Evolutionary conservation across 495 filamentous ascomycete species (phyloP), one percentile per base, ranked within the genome.

Genomic region (Penicillium robsamsonii): DNA sequence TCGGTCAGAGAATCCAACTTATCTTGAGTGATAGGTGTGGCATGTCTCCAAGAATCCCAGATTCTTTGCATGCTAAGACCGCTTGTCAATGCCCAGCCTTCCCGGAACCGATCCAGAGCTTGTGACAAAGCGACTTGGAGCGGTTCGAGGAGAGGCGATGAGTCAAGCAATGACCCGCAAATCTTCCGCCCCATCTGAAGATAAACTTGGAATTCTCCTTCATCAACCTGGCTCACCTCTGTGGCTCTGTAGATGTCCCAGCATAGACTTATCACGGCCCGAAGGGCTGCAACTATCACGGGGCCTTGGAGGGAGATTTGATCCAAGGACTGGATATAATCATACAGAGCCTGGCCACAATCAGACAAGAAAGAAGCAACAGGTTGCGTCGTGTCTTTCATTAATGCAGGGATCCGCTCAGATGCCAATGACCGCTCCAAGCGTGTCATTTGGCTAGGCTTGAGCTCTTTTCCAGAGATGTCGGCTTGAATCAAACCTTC

Each of bases 61-160:
- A 97, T 77, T 25, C 70, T 71, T 65, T 96, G 90, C 90, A 97
- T 96, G 57, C 84, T 86, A 17, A 91, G 78, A 2, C 92, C 92
- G 3, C 84, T 92, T 0, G 75, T 82, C 7, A 94, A 72, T 43
- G 85, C 82, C 76, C 76, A 81, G 4, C 69, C 70, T 47, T 70
- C 71, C 47, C 77, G 70, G 64, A 86, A 82, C 4, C 61, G 65
- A 42, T 69, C 56, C 27, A 85, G 71, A 3, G 74, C 73, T 30
- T 65, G 62, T 11, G 71, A 70, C 5, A 80, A 61, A 6, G 70
- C 53, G 8, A 61, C 29, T 50, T 71, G 72, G 42, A 83, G 57
- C 7, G 64, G 59, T 4, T 59, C 54, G 31, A 75, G 67, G 2
- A 61, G 35, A 0, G 57, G 49, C 43, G 64, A 70, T 7, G 61